Percentiles rank a stretch among this genome's conserved stretches.
Evolutionary conservation across 305 asterid species (phyloP).

Genomic region (Fraxinus albicans): DNA sequence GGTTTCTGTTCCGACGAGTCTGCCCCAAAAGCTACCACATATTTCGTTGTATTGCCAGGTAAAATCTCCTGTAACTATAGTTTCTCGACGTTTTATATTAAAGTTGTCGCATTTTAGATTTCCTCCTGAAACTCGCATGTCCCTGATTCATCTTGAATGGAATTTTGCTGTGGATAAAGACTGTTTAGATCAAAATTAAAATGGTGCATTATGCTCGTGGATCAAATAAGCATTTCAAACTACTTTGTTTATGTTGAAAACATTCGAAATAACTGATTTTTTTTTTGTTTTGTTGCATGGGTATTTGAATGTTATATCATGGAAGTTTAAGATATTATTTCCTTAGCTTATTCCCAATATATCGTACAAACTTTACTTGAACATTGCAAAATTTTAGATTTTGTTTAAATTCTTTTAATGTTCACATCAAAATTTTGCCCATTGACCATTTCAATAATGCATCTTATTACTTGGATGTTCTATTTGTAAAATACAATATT

Average conservation of each 20-base stretch:
- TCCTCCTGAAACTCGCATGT: conserved; percentile 22
- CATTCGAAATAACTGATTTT: background rate
- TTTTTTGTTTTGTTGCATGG: background rate
- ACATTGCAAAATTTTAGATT: background rate
- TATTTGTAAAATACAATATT: background rate
- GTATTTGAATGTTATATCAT: background rate
- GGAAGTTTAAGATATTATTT: background rate
- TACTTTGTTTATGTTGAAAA: background rate
- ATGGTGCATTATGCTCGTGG: background rate
- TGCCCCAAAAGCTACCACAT: conserved; percentile 91
- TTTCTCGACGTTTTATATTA: background rate
- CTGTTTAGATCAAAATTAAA: background rate
- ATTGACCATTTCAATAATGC: background rate
- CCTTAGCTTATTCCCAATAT: background rate
- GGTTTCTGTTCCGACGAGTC: conserved; percentile 95
- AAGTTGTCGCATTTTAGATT: background rate
- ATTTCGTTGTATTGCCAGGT: conserved; percentile 98
- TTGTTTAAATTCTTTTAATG: background rate
- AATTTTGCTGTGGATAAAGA: background rate
- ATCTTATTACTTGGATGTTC: background rate
- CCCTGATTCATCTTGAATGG: conserved; percentile 14
- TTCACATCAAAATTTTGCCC: background rate
- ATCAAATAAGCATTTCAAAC: background rate
- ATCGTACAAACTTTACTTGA: background rate
- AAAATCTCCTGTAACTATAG: conserved; percentile 19